phyloP scores from a whole-genome alignment of 306 rosid genomes.

The Sicyos edulis region DNA sequence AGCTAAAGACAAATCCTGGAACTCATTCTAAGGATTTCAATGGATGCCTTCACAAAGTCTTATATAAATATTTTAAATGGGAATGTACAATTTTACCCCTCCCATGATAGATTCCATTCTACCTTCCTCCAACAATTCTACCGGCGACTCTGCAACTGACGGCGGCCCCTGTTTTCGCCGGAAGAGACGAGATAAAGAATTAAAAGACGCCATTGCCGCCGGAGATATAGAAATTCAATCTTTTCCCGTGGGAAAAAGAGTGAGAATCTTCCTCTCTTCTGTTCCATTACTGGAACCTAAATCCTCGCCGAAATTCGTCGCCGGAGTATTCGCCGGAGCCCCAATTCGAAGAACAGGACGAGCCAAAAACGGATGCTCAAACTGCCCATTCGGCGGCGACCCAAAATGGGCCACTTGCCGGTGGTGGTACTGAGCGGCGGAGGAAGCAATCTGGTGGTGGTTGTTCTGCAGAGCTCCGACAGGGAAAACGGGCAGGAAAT shows the following conservation, averaged over 20 bases:
- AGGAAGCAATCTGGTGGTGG: conserved; percentile 58
- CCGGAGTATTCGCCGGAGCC: conserved; percentile 43
- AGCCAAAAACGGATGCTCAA: conserved; percentile 63
- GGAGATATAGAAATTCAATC: conserved; percentile 36
- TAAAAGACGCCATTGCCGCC: not conserved
- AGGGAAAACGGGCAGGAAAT: conserved; percentile 73
- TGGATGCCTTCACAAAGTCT: conserved; percentile 2
- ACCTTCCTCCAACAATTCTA: not conserved
- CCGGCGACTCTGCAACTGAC: not conserved
- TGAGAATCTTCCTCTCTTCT: conserved; percentile 78
- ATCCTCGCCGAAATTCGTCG: conserved; percentile 55
- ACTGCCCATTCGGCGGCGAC: conserved; percentile 74
- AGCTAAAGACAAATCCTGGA: not conserved
- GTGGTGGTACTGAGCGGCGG: conserved; percentile 42
- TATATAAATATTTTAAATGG: not conserved
- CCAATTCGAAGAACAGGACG: conserved; percentile 74
- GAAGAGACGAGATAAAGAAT: not conserved
- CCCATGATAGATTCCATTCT: not conserved
- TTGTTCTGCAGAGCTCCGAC: conserved; percentile 58
- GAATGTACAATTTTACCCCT: conserved; percentile 10
- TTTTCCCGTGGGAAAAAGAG: conserved; percentile 84
- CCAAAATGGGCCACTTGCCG: conserved; percentile 74
- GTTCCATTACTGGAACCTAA: conserved; percentile 66
- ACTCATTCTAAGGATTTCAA: not conserved
- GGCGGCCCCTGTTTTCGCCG: not conserved